A percentile compares a stretch with the other conserved stretches of the same genome.
These are phyloP conservation scores for Coemansia sp. DNA, from an alignment of 192 early-diverging fungal genomes.

Conservation along the genomic window DNA sequence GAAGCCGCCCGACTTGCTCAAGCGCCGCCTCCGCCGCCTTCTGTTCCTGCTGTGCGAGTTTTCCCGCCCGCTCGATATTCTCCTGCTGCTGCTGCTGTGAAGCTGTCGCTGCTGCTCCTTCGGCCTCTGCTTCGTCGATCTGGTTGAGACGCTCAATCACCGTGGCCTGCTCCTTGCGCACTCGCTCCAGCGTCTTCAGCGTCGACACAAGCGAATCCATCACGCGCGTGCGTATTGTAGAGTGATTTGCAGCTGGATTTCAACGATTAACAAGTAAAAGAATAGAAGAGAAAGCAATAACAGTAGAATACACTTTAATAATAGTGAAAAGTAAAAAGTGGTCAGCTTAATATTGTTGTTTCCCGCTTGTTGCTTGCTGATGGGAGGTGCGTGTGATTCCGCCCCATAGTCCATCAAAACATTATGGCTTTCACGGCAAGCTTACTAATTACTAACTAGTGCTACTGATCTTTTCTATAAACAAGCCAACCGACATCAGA, in stretches of 20 bases:
- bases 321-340: too few species aligned
- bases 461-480: too few species aligned
- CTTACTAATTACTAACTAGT: too few species aligned
- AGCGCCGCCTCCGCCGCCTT: conserved; percentile 24
- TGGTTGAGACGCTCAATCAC: conserved; percentile 21
- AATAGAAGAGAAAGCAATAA: background rate
- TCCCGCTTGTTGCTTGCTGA: too few species aligned
- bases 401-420: too few species aligned
- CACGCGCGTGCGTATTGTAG: too few species aligned
- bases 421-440: too few species aligned
- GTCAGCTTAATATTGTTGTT: too few species aligned
- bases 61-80: conserved; percentile 5
- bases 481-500: too few species aligned
- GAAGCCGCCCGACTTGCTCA: conserved; percentile 21
- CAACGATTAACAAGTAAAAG: background rate
- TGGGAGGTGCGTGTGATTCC: too few species aligned
- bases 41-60: conserved; percentile 31
- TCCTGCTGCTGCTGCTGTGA: background rate
- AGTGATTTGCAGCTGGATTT: background rate
- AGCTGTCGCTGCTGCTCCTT: background rate
- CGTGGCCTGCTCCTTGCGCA: conserved; percentile 15
- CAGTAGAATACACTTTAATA: too few species aligned
- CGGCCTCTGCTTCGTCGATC: background rate
- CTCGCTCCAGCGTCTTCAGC: conserved; percentile 22
- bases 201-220: conserved; percentile 7